Evolutionary conservation across 1,139 yeast genomes (phyloP), one percentile per base, ranked within the genome.

Genomic region (Suhomyces yuchorum): DNA sequence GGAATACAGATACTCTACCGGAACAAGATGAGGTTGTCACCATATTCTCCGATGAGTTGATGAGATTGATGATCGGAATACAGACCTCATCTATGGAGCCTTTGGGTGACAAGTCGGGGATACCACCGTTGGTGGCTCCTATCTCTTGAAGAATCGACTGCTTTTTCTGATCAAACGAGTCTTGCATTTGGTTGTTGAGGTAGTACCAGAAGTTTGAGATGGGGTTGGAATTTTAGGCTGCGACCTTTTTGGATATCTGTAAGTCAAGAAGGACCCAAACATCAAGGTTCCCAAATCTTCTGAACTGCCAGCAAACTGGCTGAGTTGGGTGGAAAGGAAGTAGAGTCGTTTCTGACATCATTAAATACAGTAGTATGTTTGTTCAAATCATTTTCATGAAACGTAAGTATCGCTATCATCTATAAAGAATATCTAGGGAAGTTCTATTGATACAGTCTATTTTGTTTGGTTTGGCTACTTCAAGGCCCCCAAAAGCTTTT

Each of bases 1-100:
- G 65, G 60, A 86, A 89, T 0, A 89, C 90, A 47, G 92, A 84
- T 1, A 89, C 85, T 60, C 97, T 70, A 1, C 97, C 97, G 0
- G 96, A 87, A 55, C 97, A 89, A 12, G 95, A 85, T 1, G 96
- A 87, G 0, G 96, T 88, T 2, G 96, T 89, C 8, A 89, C 93
- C 84, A 87, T 79, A 56, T 86, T 82, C 0, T 66, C 58, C 55
- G 82, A 81, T 1, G 76, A 56, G 58, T 89, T 89, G 56, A 89
- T 85, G 32, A 84, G 65, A 17, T 80, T 65, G 50, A 89, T 87
- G 20, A 89, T 75, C 1, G 96, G 96, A 15, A 85, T 59, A 55
- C 96, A 84, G 33, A 77, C 70, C 44, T 69, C 81, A 66, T 89
- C 97, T 14, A 89, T 83, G 1, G 89, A 77, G 1, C 96, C 96